Percentiles rank a stretch among this genome's conserved stretches.
These are phyloP conservation scores for Massariosphaeria phaeospora DNA, from an alignment of 495 filamentous ascomycete species.

Conservation along the genomic window DNA sequence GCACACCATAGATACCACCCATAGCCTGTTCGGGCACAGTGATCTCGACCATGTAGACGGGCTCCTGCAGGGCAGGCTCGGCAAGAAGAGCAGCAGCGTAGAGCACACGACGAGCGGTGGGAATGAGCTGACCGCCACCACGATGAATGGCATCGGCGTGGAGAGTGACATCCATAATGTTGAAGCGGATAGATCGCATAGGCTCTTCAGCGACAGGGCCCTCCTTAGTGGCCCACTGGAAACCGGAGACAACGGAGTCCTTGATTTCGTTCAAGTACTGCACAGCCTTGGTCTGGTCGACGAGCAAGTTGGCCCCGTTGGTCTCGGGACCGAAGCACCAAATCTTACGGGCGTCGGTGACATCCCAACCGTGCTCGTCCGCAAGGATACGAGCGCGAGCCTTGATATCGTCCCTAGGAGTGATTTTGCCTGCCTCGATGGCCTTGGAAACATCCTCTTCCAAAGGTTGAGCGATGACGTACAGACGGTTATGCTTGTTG, in stretches of 20 bases:
- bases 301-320: slow-evolving; percentile 92
- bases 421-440: slow-evolving; percentile 90
- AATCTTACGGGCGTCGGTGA: slow-evolving; percentile 99
- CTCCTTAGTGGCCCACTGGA: slow-evolving; percentile 99
- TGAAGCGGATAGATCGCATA: slow-evolving; percentile 94
- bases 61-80: slow-evolving; percentile 85
- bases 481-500: slow-evolving; percentile 99
- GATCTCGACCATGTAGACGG: slow-evolving; percentile 98
- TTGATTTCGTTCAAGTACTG: slow-evolving; percentile 99
- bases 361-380: slow-evolving; percentile 98
- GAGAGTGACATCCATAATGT: slow-evolving; percentile 98
- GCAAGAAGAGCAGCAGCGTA: slow-evolving; percentile 90
- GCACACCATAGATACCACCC: slow-evolving; percentile 99
- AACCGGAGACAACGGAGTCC: slow-evolving; percentile 98
- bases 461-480: slow-evolving; percentile 84
- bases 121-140: slow-evolving; percentile 98
- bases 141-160: slow-evolving; percentile 99
- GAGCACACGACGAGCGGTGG: slow-evolving; percentile 94
- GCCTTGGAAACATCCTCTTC: slow-evolving; percentile 83
- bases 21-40: slow-evolving; percentile 97
- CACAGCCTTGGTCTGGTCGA: slow-evolving; percentile 99
- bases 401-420: slow-evolving; percentile 98
- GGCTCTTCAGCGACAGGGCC: slow-evolving; percentile 97
- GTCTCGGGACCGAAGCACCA: slow-evolving; percentile 99
- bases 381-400: slow-evolving; percentile 92